These are phyloP conservation scores for Plasmodium gonderi DNA, from an alignment of 169 alveolate genomes.

Conservation along the genomic window DNA sequence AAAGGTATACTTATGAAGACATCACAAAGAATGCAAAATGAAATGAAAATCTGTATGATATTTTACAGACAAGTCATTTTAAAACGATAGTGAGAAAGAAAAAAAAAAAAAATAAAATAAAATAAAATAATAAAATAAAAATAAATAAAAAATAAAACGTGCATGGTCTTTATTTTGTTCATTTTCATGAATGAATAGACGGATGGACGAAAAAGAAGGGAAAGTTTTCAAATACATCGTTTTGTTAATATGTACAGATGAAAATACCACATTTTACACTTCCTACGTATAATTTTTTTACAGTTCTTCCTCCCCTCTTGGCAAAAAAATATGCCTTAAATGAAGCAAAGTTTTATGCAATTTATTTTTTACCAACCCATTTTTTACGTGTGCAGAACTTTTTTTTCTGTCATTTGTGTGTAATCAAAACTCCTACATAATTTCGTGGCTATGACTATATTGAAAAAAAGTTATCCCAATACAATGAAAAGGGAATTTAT, in stretches of 20 bases:
- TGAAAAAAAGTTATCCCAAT: neutral
- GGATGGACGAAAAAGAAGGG: too few species aligned
- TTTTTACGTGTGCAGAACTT: neutral
- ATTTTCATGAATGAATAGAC: neutral
- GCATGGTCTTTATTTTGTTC: neutral
- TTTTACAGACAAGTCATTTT: constrained; percentile 1
- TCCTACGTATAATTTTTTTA: too few species aligned
- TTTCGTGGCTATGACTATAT: neutral
- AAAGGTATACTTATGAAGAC: neutral
- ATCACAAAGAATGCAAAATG: neutral
- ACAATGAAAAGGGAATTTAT: neutral
- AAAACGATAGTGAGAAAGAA: too few species aligned
- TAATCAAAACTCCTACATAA: neutral
- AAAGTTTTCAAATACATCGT: neutral
- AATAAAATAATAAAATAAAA: too few species aligned
- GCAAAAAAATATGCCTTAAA: neutral
- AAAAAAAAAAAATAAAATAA: too few species aligned
- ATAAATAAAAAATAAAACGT: too few species aligned
- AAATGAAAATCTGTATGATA: neutral
- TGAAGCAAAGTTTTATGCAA: neutral
- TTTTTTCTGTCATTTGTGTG: neutral
- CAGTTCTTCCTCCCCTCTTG: neutral
- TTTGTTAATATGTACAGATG: neutral
- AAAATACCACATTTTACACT: neutral
- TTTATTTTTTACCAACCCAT: neutral